Percentiles rank a stretch among this genome's conserved stretches.
Evolutionary conservation across 805 yeast genomes (phyloP).

Genomic region (Cyberlindnera sargentensis): DNA sequence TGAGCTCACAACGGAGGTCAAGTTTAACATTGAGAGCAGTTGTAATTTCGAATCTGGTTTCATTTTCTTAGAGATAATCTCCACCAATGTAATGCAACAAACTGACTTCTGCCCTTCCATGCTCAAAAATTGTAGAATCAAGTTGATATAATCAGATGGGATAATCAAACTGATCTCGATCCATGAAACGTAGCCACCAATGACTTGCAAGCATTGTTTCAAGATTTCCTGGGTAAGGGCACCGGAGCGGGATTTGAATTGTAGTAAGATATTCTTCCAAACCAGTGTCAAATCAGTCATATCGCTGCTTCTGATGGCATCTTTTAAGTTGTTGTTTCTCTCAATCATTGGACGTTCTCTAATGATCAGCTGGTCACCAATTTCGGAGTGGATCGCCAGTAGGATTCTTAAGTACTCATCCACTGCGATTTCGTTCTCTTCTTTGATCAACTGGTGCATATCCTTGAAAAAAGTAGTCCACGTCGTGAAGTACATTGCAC

Average conservation of each 20-base stretch:
- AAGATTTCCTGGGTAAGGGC: slow-evolving; percentile 39
- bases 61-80: slow-evolving; percentile 74
- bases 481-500: slow-evolving; percentile 36
- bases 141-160: slow-evolving; percentile 20
- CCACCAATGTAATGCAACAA: slow-evolving; percentile 42
- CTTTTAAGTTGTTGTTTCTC: slow-evolving; percentile 71
- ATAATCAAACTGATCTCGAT: slow-evolving; percentile 33
- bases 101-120: slow-evolving; percentile 9
- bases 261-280: slow-evolving; percentile 57
- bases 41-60: slow-evolving; percentile 57
- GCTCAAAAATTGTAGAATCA: slow-evolving; percentile 62
- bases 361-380: slow-evolving; percentile 83
- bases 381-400: slow-evolving; percentile 75
- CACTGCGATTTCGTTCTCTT: slow-evolving; percentile 24
- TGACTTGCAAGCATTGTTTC: slow-evolving; percentile 50
- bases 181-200: slow-evolving; percentile 91
- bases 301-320: slow-evolving; percentile 70
- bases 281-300: slow-evolving; percentile 54
- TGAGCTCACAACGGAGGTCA: slow-evolving; percentile 46
- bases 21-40: slow-evolving; percentile 58
- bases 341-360: slow-evolving; percentile 57
- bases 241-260: slow-evolving; percentile 25
- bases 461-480: slow-evolving; percentile 50
- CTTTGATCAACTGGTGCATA: slow-evolving; percentile 30
- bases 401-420: slow-evolving; percentile 76